These are phyloP conservation scores for Trifolium pratense DNA, from an alignment of 306 rosid species.

Conservation along the genomic window DNA sequence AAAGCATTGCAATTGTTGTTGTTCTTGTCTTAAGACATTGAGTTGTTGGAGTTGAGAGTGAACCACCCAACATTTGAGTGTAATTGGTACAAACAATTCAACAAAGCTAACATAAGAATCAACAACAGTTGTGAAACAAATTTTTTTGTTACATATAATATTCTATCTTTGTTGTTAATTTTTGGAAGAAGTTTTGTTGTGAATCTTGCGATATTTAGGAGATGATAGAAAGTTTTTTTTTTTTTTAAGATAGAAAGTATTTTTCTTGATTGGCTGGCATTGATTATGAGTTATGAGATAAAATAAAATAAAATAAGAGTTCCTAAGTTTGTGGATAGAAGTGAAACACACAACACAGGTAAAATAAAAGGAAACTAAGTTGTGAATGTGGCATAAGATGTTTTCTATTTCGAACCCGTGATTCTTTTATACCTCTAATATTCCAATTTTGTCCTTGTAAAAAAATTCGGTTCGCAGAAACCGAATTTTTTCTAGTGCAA, in stretches of 20 bases:
- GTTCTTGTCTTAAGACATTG: constrained; percentile 45
- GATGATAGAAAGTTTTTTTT: constrained; percentile 45
- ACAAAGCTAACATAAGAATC: constrained; percentile 41
- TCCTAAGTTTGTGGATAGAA: constrained; percentile 50
- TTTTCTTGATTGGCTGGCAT: constrained; percentile 49
- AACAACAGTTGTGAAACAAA: constrained; percentile 19
- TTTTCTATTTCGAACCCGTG: too few species aligned
- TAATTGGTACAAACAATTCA: constrained; percentile 7
- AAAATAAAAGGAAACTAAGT: too few species aligned
- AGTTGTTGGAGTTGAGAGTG: constrained; percentile 50
- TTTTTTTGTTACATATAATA: not conserved
- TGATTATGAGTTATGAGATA: constrained; percentile 32
- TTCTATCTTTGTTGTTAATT: constrained; percentile 3
- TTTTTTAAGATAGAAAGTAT: too few species aligned
- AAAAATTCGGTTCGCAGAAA: too few species aligned
- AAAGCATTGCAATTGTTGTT: constrained; percentile 38
- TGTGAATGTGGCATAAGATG: too few species aligned
- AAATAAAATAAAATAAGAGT: not conserved
- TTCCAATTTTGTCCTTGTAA: too few species aligned
- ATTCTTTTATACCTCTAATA: too few species aligned
- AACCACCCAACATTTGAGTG: constrained; percentile 69
- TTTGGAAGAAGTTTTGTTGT: constrained; percentile 11
- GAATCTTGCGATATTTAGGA: not conserved
- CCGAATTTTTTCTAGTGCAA: too few species aligned
- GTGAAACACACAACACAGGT: too few species aligned